Conservation (phyloP, 306 rosid species). For the Ziziphus jujuba region DNA sequence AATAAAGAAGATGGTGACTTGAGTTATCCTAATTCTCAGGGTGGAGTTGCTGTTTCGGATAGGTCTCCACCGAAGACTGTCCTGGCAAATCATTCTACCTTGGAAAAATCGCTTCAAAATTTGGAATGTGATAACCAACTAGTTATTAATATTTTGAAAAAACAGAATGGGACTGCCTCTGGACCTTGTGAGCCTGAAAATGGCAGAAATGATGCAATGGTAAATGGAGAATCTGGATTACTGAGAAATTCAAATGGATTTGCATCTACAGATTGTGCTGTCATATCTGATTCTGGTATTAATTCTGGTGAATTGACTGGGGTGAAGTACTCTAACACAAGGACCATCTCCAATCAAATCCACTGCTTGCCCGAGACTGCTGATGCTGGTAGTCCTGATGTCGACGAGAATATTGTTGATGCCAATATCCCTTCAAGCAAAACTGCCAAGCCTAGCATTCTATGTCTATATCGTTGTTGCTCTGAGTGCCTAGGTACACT, state of each 20-base stretch:
- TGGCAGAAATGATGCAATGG: slow-evolving; percentile 19
- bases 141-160: slow-evolving; percentile 26
- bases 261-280: slow-evolving; percentile 22
- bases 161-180: slow-evolving; percentile 40
- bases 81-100: slow-evolving; percentile 22
- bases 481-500: slow-evolving; percentile 54
- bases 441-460: slow-evolving; percentile 34
- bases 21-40: slow-evolving; percentile 29
- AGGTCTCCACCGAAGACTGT: slow-evolving; percentile 28
- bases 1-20: slow-evolving; percentile 38
- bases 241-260: slow-evolving; percentile 35
- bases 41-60: slow-evolving; percentile 32
- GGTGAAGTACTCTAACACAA: slow-evolving; percentile 27
- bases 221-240: slow-evolving; percentile 28
- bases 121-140: slow-evolving; percentile 28
- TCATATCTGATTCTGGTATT: slow-evolving; percentile 30
- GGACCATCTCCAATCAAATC: slow-evolving; percentile 20
- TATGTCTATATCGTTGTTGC: slow-evolving; percentile 78
- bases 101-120: slow-evolving; percentile 26
- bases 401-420: slow-evolving; percentile 23
- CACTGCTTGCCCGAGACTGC: slow-evolving; percentile 31
- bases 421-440: slow-evolving; percentile 32
- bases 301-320: slow-evolving; percentile 25
- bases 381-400: slow-evolving; percentile 28
- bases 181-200: slow-evolving; percentile 26